phyloP scores from a whole-genome alignment of 768 basidiomycete genomes.

The Rhodotorula graminis region DNA sequence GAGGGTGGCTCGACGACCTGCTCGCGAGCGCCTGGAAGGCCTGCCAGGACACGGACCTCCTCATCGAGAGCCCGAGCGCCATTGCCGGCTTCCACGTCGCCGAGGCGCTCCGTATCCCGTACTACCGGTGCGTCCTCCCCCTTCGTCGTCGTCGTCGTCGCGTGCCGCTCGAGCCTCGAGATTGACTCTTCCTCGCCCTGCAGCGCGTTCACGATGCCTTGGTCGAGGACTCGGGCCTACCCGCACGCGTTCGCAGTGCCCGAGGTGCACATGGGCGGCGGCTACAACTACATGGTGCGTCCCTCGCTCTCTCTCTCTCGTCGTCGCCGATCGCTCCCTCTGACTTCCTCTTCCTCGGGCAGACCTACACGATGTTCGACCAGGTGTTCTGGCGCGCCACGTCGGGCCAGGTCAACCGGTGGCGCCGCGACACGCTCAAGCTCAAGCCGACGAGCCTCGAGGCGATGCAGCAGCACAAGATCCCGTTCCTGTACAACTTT shows the following conservation, averaged over 20 bases:
- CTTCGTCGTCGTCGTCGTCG: background rate
- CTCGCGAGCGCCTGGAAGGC: constrained; percentile 93
- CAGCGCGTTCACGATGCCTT: constrained; percentile 89
- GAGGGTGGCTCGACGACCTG: constrained; percentile 95
- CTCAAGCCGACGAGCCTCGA: constrained; percentile 80
- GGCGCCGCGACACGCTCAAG: constrained; percentile 71
- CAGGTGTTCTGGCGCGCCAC: constrained; percentile 97
- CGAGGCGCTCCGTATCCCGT: constrained; percentile 86
- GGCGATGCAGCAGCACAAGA: constrained; percentile 94
- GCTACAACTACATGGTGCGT: constrained; percentile 96
- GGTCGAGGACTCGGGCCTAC: constrained; percentile 92
- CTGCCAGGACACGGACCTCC: constrained; percentile 80
- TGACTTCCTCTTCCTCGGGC: background rate
- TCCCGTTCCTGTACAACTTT: constrained; percentile 97
- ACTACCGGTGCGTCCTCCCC: constrained; percentile 57
- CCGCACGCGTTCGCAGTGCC: constrained; percentile 96
- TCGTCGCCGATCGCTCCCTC: background rate
- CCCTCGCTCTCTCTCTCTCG: background rate
- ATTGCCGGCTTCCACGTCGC: constrained; percentile 98
- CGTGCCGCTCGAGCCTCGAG: background rate
- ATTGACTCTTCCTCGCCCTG: too few species aligned
- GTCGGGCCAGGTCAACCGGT: constrained; percentile 88
- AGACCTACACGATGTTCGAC: constrained; percentile 84
- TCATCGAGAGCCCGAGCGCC: constrained; percentile 91
- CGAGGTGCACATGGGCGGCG: constrained; percentile 93